Conservation (phyloP, 306 rosid genomes). For the Vicia faba region DNA sequence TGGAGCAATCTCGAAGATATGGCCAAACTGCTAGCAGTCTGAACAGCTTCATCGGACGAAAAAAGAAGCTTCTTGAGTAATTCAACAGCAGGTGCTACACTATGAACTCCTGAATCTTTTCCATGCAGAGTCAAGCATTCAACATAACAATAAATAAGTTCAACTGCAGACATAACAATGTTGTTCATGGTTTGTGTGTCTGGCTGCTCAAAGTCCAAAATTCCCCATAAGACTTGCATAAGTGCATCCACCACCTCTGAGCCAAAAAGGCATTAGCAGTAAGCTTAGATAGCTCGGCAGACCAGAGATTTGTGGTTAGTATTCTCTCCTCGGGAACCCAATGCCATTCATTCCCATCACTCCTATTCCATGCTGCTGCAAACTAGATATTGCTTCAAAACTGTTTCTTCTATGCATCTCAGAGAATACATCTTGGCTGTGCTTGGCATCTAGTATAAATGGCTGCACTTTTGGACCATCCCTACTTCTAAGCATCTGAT, state of each 20-base stretch:
- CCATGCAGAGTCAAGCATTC: conserved; percentile 94
- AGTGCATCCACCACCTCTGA: conserved; percentile 94
- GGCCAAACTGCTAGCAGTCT: conserved; percentile 97
- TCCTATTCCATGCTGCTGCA: no score
- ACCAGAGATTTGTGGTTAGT: no score
- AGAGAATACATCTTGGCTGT: no score
- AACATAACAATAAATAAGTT: conserved; percentile 96
- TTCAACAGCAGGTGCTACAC: conserved; percentile 91
- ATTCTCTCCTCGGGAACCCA: no score
- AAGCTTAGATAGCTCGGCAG: no score
- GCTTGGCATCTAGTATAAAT: no score
- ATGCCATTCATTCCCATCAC: no score
- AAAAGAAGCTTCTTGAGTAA: conserved; percentile 86
- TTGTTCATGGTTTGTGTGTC: conserved; percentile 94
- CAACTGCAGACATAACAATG: conserved; percentile 97
- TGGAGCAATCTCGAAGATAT: conserved; percentile 98
- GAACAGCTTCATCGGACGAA: conserved; percentile 89
- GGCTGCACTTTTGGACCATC: no score
- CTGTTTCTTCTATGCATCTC: no score
- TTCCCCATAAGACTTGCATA: conserved; percentile 96
- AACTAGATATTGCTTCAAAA: no score
- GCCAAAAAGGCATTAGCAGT: no score
- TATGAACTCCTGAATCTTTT: conserved; percentile 65
- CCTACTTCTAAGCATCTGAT: no score
- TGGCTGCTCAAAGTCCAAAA: conserved; percentile 95